Evolutionary conservation across 495 filamentous ascomycete species (phyloP).

Genomic region (Poronia punctata): DNA sequence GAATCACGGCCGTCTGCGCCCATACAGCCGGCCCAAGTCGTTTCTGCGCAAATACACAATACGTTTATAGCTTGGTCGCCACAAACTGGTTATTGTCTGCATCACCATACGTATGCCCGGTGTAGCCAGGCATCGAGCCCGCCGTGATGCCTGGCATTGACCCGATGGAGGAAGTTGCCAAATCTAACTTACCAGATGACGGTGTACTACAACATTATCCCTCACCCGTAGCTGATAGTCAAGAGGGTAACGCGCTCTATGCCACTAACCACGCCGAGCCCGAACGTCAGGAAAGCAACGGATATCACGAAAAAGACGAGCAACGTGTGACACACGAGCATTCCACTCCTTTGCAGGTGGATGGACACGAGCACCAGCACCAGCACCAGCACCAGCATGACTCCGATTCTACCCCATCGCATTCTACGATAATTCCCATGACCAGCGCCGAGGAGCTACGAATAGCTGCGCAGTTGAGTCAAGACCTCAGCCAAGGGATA

Average conservation of each 20-base stretch:
- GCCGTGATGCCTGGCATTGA: constrained; percentile 21
- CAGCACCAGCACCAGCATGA: too few relatives aligned
- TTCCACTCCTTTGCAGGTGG: too few relatives aligned
- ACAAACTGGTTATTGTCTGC: constrained; percentile 7
- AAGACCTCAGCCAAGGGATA: constrained; percentile 30
- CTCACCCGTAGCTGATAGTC: constrained; percentile 12
- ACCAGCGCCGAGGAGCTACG: constrained; percentile 42
- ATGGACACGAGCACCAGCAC: too few relatives aligned
- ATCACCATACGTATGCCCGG: constrained; percentile 11
- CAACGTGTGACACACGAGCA: too few relatives aligned
- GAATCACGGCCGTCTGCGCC: too few relatives aligned
- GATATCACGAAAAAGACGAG: too few relatives aligned
- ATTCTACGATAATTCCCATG: constrained; percentile 24
- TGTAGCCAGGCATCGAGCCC: constrained; percentile 9
- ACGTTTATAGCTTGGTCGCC: constrained; percentile 4
- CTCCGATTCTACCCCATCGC: too few relatives aligned
- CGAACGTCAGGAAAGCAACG: neutral
- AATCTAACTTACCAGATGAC: constrained; percentile 15
- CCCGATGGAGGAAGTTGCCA: constrained; percentile 18
- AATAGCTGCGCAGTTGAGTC: constrained; percentile 46
- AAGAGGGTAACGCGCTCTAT: constrained; percentile 10
- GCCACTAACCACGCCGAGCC: constrained; percentile 10
- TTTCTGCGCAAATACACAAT: too few relatives aligned
- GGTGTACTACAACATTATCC: constrained; percentile 18
- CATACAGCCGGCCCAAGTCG: too few relatives aligned